Percentiles rank a stretch among this genome's conserved stretches.
phyloP scores from a whole-genome alignment of 2,329 filamentous ascomycete genomes.

The Fragosphaeria purpurea region DNA sequence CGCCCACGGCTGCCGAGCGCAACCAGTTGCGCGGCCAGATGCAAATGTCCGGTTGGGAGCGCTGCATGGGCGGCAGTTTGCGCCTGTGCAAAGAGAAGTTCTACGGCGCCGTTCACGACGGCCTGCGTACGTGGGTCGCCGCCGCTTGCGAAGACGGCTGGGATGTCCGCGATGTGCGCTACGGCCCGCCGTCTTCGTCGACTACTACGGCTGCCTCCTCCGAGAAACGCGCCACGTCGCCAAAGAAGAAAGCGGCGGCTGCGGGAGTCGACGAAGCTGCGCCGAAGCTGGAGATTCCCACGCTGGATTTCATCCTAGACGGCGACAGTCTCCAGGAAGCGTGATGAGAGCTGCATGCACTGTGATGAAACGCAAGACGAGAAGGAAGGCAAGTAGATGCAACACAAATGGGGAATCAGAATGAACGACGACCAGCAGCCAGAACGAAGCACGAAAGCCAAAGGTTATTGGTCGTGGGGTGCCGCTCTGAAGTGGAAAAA shows the following conservation, averaged over 20 bases:
- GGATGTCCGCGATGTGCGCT: conserved; percentile 72
- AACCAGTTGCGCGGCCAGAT: conserved; percentile 71
- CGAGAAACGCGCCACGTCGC: conserved; percentile 8
- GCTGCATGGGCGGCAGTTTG: conserved; percentile 72
- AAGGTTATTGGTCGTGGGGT: too few species aligned
- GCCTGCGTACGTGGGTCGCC: conserved; percentile 78
- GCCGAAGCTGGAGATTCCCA: conserved; percentile 53
- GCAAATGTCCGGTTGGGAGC: conserved; percentile 80
- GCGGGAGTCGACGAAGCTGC: conserved; percentile 37
- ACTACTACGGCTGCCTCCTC: background rate
- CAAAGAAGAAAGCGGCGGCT: conserved; percentile 2
- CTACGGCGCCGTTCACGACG: conserved; percentile 85
- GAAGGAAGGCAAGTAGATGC: background rate
- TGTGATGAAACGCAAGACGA: background rate
- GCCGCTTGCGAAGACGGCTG: conserved; percentile 82
- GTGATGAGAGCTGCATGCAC: background rate
- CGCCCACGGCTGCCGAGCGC: conserved; percentile 58
- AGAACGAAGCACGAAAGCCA: too few species aligned
- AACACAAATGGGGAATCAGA: background rate
- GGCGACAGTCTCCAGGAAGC: too few species aligned
- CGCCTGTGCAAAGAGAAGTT: conserved; percentile 97
- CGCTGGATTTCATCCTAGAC: conserved; percentile 44
- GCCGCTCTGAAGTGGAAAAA: too few species aligned
- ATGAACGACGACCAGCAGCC: too few species aligned
- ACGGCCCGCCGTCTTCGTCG: conserved; percentile 44